Evolutionary conservation across 1,284 basidiomycete genomes (phyloP).

Genomic region (Meripilus lineatus): DNA sequence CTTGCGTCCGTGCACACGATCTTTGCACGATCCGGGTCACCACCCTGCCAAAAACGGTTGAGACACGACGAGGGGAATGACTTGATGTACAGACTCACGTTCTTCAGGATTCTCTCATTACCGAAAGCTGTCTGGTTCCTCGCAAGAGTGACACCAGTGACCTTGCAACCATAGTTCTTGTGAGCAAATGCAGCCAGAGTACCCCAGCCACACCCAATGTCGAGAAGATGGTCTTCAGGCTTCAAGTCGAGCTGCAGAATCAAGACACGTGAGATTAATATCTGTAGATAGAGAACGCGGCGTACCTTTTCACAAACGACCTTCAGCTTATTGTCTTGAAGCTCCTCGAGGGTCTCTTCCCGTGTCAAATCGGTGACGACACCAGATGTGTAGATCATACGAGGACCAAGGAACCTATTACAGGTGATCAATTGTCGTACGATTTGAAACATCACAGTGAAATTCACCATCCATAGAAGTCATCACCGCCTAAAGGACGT

Average conservation of each 20-base stretch:
- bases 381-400: constrained; percentile 98
- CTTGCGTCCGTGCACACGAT: constrained; percentile 96
- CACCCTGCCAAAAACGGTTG: constrained; percentile 12
- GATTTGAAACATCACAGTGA: neutral
- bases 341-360: constrained; percentile 87
- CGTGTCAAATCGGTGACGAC: constrained; percentile 74
- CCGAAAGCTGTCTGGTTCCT: constrained; percentile 93
- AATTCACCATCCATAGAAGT: constrained; percentile 84
- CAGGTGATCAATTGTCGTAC: constrained; percentile 3
- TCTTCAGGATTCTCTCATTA: constrained; percentile 80
- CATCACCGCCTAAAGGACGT: constrained; percentile 63
- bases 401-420: constrained; percentile 84
- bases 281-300: neutral
- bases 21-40: constrained; percentile 69
- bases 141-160: constrained; percentile 92
- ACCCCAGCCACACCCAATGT: constrained; percentile 98
- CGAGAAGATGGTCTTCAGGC: constrained; percentile 76
- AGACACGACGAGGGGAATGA: constrained; percentile 8
- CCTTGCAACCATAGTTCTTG: constrained; percentile 95
- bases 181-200: constrained; percentile 93
- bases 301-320: constrained; percentile 84
- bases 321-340: constrained; percentile 98
- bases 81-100: constrained; percentile 50
- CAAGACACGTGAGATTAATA: neutral
- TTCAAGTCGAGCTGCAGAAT: constrained; percentile 67